Evolutionary conservation across 1,284 basidiomycete genomes (phyloP), one percentile per base, ranked within the genome.

Genomic region (Kalmanozyma brasiliensis): DNA sequence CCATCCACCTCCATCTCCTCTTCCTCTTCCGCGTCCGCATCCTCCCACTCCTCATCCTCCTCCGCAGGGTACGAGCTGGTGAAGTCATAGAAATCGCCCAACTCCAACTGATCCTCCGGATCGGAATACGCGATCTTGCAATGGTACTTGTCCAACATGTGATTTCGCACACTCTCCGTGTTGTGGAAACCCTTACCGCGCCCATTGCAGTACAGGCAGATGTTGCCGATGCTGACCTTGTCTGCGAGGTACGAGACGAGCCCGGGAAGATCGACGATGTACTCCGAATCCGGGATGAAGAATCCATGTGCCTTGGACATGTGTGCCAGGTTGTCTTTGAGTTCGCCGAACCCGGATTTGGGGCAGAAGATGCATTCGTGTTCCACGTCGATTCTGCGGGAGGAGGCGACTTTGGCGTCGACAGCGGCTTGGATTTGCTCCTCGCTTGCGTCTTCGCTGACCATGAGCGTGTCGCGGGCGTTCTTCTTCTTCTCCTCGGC

Each of bases 51-150:
- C 46, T 79, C 70, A 62, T 82, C 47, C 61, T 81, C 82, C 33
- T 68, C 74, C 73, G 45, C 82, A 0, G 90, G 89, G 78, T 94
- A 94, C 17, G 90, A 92, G 2, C 86, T 84, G 0, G 88, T 87
- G 82, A 95, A 98, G 83, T 97, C 93, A 84, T 98, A 99, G 81
- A 87, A 98, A 75, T 98, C 95, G 0, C 93, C 91, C 7, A 96
- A 76, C 78, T 97, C 94, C 42, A 95, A 87, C 43, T 89, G 87
- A 76, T 98, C 93, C 38, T 86, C 83, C 73, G 91, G 89, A 1
- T 86, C 85, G 52, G 93, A 91, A 82, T 97, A 98, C 0, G 92
- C 91, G 62, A 99, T 88, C 84, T 97, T 97, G 87, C 94, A 97
- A 78, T 99, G 96, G 37, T 58, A 74, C 63, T 82, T 82, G 65